Conservation (phyloP, 495 filamentous ascomycete species). For the Cetradonia linearis region DNA sequence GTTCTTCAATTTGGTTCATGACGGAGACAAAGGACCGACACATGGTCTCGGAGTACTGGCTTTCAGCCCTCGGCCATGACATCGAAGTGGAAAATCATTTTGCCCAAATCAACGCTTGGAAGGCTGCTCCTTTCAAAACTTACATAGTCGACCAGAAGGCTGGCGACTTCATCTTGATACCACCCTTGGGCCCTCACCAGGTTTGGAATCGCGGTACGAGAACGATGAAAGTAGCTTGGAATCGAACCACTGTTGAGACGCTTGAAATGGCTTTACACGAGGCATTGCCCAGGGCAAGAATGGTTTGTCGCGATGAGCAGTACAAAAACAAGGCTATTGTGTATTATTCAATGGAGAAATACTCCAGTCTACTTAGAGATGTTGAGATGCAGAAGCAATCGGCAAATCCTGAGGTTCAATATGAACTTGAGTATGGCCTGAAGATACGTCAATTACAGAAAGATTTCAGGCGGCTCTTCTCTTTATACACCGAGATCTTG, state of each 20-base stretch:
- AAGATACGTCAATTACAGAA: constrained; percentile 56
- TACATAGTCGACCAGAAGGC: constrained; percentile 85
- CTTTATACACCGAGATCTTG: constrained; percentile 64
- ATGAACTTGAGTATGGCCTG: constrained; percentile 29
- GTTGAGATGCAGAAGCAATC: constrained; percentile 38
- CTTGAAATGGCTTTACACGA: constrained; percentile 75
- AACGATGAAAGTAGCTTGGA: constrained; percentile 97
- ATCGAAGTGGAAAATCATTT: constrained; percentile 95
- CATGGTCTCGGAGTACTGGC: constrained; percentile 81
- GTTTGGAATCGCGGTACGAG: constrained; percentile 95
- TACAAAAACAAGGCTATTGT: constrained; percentile 98
- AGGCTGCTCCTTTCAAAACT: constrained; percentile 79
- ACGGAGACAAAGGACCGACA: constrained; percentile 83
- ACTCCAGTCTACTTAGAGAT: constrained; percentile 51
- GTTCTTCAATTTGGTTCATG: constrained; percentile 97
- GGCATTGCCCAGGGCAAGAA: constrained; percentile 72
- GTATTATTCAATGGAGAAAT: constrained; percentile 71
- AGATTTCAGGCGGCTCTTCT: constrained; percentile 72
- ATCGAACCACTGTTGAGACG: constrained; percentile 88
- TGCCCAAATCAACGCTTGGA: constrained; percentile 87
- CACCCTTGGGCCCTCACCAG: constrained; percentile 93
- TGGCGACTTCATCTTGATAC: constrained; percentile 93
- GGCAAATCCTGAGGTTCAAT: constrained; percentile 25
- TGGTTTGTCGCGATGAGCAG: constrained; percentile 96
- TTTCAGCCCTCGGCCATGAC: constrained; percentile 83